A percentile compares a stretch with the other conserved stretches of the same genome.
Evolutionary conservation across 1,284 basidiomycete genomes (phyloP).

Genomic region (Puccinia horiana): DNA sequence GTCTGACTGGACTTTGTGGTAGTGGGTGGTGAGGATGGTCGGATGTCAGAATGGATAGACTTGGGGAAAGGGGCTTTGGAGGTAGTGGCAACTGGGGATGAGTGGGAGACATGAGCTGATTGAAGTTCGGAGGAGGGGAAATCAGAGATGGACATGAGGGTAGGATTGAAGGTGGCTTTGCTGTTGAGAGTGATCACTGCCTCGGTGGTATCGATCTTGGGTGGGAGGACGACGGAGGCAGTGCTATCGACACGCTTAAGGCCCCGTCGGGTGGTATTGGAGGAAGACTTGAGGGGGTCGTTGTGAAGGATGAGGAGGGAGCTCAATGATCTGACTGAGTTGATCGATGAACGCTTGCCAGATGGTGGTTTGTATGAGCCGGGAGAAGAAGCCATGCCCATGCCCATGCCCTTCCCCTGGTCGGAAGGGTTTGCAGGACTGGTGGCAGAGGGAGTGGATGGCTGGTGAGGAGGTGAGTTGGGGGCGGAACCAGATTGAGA

Average conservation of each 20-base stretch:
- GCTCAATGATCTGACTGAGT: slow-evolving; percentile 5
- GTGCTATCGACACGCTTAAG: slow-evolving; percentile 32
- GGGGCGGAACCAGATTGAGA: neutral
- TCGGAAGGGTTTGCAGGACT: neutral
- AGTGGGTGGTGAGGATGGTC: neutral
- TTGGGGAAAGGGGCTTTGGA: neutral
- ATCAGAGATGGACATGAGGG: slow-evolving; percentile 36
- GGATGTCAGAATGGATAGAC: neutral
- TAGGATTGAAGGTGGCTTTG: slow-evolving; percentile 34
- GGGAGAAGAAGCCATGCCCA: neutral
- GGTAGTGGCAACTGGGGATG: neutral
- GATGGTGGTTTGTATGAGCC: neutral
- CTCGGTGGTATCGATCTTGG: slow-evolving; percentile 44
- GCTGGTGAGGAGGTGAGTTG: neutral
- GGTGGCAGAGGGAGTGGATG: neutral
- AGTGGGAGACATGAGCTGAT: neutral
- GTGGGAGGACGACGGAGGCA: slow-evolving; percentile 37
- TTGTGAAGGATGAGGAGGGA: slow-evolving; percentile 7
- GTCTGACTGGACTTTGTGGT: neutral
- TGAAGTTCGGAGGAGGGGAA: neutral
- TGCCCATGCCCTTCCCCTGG: neutral
- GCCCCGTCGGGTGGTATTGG: neutral
- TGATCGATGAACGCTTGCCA: neutral
- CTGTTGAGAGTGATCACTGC: slow-evolving; percentile 31
- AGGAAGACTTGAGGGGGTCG: neutral